phyloP scores from a whole-genome alignment of 352 stramenopile genomes.

The Phytophthora pseudosyringae region DNA sequence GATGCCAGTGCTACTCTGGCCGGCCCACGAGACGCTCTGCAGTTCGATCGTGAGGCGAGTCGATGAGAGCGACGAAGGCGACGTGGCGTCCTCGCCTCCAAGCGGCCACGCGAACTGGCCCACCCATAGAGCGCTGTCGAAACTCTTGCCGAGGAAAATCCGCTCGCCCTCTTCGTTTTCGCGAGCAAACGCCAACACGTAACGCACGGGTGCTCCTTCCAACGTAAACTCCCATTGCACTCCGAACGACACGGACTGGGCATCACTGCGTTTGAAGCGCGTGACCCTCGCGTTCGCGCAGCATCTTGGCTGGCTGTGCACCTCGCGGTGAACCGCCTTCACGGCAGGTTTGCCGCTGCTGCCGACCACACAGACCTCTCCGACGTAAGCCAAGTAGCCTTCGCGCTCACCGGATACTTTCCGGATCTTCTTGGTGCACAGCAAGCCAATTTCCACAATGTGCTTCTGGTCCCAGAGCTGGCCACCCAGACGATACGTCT shows the following conservation, averaged over 20 bases:
- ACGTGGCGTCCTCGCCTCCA: conserved; percentile 15
- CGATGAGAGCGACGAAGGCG: conserved; percentile 19
- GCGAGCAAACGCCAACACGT: conserved; percentile 38
- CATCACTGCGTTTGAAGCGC: conserved; percentile 26
- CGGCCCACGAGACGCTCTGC: conserved; percentile 38
- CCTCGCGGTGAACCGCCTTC: conserved; percentile 20
- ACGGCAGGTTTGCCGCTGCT: conserved; percentile 18
- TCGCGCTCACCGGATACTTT: conserved; percentile 28
- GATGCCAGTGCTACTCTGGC: conserved; percentile 23
- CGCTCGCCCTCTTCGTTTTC: conserved; percentile 18
- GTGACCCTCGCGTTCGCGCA: conserved; percentile 33
- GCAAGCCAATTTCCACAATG: conserved; percentile 49
- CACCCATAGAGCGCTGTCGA: conserved; percentile 26
- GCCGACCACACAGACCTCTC: conserved; percentile 41
- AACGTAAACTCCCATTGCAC: conserved; percentile 37
- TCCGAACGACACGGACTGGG: conserved; percentile 32
- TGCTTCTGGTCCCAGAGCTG: conserved; percentile 55
- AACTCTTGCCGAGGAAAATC: conserved; percentile 41
- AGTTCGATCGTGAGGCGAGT: conserved; percentile 38
- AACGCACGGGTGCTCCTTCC: conserved; percentile 31
- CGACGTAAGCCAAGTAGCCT: conserved; percentile 40
- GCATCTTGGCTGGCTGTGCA: conserved; percentile 24
- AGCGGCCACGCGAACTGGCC: conserved; percentile 24
- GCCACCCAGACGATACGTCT: conserved; percentile 45
- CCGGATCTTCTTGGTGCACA: conserved; percentile 41